A percentile compares a stretch with the other conserved stretches of the same genome.
Conservation (phyloP, 73 alveolate genomes). For the Blepharisma stoltei region DNA sequence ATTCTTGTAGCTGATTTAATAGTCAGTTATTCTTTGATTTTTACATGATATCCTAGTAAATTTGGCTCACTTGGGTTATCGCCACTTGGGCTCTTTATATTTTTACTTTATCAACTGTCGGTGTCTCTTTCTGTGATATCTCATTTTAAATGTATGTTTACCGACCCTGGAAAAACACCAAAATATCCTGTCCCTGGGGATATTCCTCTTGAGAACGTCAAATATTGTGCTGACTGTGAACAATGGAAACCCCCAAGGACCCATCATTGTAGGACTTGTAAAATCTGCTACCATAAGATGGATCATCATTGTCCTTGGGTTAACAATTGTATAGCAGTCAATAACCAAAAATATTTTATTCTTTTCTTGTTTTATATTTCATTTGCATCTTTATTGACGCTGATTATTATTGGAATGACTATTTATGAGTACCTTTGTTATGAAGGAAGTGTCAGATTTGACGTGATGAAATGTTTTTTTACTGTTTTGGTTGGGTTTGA, state of each 20-base stretch:
- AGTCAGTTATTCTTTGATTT: background rate
- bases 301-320: constrained; percentile 94
- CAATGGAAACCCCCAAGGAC: constrained; percentile 69
- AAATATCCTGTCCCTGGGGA: background rate
- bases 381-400: background rate
- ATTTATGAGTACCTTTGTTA: background rate
- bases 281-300: constrained; percentile 73
- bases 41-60: background rate
- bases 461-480: background rate
- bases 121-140: background rate
- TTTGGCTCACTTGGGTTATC: background rate
- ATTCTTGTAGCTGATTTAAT: background rate
- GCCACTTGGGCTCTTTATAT: background rate
- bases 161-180: constrained; percentile 29
- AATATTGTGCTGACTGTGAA: constrained; percentile 67
- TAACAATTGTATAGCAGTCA: constrained; percentile 75
- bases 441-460: background rate
- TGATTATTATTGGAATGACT: background rate
- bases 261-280: constrained; percentile 81
- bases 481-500: background rate
- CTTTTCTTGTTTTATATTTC: constrained; percentile 24
- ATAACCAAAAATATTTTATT: constrained; percentile 69
- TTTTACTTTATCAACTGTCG: background rate
- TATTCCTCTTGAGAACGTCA: background rate
- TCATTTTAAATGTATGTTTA: background rate